phyloP scores from a whole-genome alignment of 768 basidiomycete species.

The Lepiota venenata region DNA sequence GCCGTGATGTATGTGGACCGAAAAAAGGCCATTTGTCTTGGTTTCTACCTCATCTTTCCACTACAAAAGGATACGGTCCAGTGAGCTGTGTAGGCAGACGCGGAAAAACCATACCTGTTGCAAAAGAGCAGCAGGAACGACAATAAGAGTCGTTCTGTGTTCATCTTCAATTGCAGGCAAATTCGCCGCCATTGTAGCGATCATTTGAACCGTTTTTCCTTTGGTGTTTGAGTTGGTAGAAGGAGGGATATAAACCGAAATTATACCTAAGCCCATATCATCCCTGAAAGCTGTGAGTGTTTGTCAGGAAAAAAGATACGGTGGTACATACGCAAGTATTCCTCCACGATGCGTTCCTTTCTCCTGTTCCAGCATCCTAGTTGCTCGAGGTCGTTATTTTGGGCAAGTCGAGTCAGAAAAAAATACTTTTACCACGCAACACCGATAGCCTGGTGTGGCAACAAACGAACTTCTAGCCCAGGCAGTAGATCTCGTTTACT shows the following conservation, averaged over 20 bases:
- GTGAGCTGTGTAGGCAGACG: not conserved
- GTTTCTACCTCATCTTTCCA: slow-evolving; percentile 73
- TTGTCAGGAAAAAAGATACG: not conserved
- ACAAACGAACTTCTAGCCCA: slow-evolving; percentile 64
- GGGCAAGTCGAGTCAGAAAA: not conserved
- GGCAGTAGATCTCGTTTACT: slow-evolving; percentile 57
- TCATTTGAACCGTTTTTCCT: slow-evolving; percentile 79
- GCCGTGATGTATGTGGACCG: slow-evolving; percentile 70
- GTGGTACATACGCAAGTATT: slow-evolving; percentile 50
- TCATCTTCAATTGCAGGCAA: slow-evolving; percentile 44
- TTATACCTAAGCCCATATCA: slow-evolving; percentile 64
- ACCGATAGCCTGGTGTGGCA: slow-evolving; percentile 76
- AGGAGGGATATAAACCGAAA: not conserved
- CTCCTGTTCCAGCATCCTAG: slow-evolving; percentile 69
- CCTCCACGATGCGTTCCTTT: slow-evolving; percentile 50
- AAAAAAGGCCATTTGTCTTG: slow-evolving; percentile 62
- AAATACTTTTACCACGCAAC: slow-evolving; percentile 56
- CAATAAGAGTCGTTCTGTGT: slow-evolving; percentile 59
- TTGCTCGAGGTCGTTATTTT: not conserved
- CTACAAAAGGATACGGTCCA: slow-evolving; percentile 24
- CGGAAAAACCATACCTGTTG: slow-evolving; percentile 44
- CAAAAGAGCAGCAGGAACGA: slow-evolving; percentile 75
- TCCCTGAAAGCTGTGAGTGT: slow-evolving; percentile 36
- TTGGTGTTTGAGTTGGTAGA: not conserved
- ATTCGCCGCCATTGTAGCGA: slow-evolving; percentile 73